Evolutionary conservation across 108 stramenopile genomes (phyloP).

Genomic region (Mediolabrus comicus): DNA sequence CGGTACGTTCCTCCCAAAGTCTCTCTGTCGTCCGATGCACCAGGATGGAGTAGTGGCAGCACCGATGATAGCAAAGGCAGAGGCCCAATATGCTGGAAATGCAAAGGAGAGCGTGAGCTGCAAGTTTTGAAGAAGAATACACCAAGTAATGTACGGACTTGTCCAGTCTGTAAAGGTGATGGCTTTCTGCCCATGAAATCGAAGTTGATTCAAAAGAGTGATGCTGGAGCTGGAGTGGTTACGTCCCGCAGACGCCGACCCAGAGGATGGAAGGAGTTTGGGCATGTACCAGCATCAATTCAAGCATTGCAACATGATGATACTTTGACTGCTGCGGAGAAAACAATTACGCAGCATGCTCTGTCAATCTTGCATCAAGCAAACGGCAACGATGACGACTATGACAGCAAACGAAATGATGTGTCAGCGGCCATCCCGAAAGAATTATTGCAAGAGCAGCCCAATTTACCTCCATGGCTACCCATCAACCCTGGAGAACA

Average conservation of each 20-base stretch:
- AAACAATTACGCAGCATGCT: background rate
- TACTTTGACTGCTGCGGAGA: background rate
- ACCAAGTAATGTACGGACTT: constrained; percentile 8
- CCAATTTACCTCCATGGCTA: constrained; percentile 41
- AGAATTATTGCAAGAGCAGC: background rate
- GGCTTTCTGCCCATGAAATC: constrained; percentile 41
- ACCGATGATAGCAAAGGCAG: background rate
- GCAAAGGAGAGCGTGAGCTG: constrained; percentile 35
- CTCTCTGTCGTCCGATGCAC: constrained; percentile 40
- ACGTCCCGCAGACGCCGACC: constrained; percentile 21
- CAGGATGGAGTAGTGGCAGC: constrained; percentile 15
- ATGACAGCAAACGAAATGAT: constrained; percentile 15
- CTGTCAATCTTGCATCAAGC: constrained; percentile 19
- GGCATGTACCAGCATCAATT: constrained; percentile 29
- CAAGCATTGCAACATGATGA: background rate
- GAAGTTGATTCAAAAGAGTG: constrained; percentile 7
- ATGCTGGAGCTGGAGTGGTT: constrained; percentile 11
- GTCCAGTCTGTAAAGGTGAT: constrained; percentile 46
- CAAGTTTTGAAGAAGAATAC: constrained; percentile 1
- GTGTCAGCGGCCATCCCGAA: constrained; percentile 3
- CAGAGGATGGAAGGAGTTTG: constrained; percentile 27
- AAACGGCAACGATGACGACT: constrained; percentile 22
- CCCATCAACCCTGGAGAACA: constrained; percentile 56
- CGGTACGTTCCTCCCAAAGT: constrained; percentile 36
- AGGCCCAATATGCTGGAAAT: constrained; percentile 71